Evolutionary conservation across 2,329 filamentous ascomycete genomes (phyloP).

Genomic region (Neofusicoccum sp.): DNA sequence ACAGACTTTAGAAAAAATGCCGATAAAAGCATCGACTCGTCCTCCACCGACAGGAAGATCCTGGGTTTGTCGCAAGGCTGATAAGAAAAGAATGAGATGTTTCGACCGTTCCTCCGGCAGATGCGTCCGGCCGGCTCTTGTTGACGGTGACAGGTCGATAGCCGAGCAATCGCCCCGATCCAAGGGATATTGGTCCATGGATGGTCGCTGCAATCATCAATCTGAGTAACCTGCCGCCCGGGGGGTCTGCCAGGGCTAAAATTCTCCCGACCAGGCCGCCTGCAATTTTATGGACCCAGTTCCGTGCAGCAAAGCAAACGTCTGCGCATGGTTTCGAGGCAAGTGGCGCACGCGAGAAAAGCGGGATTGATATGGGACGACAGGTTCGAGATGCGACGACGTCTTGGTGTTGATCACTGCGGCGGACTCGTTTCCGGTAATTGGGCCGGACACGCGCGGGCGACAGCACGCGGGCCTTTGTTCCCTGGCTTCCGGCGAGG

Average conservation of each 20-base stretch:
- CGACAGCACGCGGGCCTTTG: too few species aligned
- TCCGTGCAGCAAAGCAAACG: not conserved
- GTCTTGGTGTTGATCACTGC: not conserved
- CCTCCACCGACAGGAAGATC: too few species aligned
- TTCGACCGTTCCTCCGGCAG: too few species aligned
- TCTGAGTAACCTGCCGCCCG: not conserved
- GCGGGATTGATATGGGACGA: not conserved
- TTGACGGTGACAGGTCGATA: not conserved
- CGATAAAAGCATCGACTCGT: too few species aligned
- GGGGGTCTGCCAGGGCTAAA: not conserved
- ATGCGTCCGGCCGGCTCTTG: too few species aligned
- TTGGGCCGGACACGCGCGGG: too few species aligned
- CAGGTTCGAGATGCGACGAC: not conserved
- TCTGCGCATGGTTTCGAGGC: not conserved
- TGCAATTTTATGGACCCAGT: not conserved
- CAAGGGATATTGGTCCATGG: not conserved
- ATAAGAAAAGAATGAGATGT: too few species aligned
- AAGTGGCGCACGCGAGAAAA: not conserved
- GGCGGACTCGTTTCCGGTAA: slow-evolving; percentile 1
- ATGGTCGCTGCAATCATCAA: not conserved
- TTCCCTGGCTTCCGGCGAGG: too few species aligned
- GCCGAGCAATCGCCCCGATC: not conserved
- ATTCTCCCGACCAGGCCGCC: not conserved
- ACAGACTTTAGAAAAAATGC: too few species aligned
- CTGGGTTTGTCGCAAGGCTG: too few species aligned